Evolutionary conservation across 371 early-diverging fungal genomes (phyloP), one percentile per base, ranked within the genome.

Genomic region (Mortierella sp.): DNA sequence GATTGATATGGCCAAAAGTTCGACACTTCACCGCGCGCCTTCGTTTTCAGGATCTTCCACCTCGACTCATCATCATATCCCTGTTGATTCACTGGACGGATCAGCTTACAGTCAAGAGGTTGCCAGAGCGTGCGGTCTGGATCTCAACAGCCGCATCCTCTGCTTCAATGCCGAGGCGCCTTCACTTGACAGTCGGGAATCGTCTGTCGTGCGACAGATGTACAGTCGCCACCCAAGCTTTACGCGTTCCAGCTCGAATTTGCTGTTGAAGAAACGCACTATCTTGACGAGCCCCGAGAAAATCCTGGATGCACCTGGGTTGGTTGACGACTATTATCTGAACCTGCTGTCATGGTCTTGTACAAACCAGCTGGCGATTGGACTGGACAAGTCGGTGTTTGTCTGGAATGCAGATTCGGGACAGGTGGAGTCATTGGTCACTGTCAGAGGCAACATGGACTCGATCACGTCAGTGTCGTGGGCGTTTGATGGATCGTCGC

Each of bases 301-400:
- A 75, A 92, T 96, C 6, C 88, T 98, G 50, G 98, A 98, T 87
- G 98, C 98, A 0, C 98, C 98, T 0, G 97, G 95, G 1, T 88
- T 99, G 82, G 78, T 91, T 11, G 98, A 99, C 83, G 99, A 99
- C 86, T 99, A 96, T 84, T 99, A 99, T 87, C 90, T 99, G 40
- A 99, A 99, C 85, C 82, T 99, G 57, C 88, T 99, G 40, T 99
- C 98, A 83, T 99, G 99, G 99, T 95, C 95, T 6, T 76, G 87
- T 31, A 84, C 83, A 19, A 96, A 98, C 73, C 87, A 94, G 21
- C 88, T 99, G 16, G 97, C 98, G 19, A 94, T 99, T 54, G 99
- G 94, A 2, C 90, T 99, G 19, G 96, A 93, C 77, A 93, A 95
- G 51, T 90, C 93, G 14, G 95, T 99, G 10, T 99, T 97, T 87